These are phyloP conservation scores for Candida saitoana DNA, from an alignment of 805 yeast species.

Conservation along the genomic window DNA sequence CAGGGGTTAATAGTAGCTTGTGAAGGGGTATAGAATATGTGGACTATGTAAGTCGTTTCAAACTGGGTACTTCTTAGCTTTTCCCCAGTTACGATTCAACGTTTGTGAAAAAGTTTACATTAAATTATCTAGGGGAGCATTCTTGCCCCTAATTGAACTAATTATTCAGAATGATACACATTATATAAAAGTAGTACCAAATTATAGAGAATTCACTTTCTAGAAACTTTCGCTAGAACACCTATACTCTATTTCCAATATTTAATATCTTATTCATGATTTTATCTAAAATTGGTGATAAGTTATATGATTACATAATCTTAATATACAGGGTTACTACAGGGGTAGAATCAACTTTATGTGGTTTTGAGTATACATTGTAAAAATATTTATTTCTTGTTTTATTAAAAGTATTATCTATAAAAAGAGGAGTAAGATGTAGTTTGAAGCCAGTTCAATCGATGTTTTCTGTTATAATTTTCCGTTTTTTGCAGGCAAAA, in stretches of 20 bases:
- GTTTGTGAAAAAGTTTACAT: not conserved
- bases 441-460: constrained; percentile 1
- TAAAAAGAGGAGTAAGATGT: not conserved
- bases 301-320: not conserved
- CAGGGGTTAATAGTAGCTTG: not conserved
- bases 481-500: not conserved
- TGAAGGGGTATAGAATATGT: not conserved
- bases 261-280: too few species aligned
- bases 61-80: not conserved
- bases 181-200: not conserved
- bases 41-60: not conserved
- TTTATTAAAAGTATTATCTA: not conserved
- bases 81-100: not conserved
- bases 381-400: too few species aligned
- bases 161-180: not conserved
- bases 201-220: not conserved
- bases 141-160: not conserved
- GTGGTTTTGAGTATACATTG: too few species aligned
- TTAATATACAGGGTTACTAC: not conserved
- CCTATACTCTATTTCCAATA: too few species aligned
- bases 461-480: not conserved
- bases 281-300: too few species aligned
- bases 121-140: not conserved
- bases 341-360: too few species aligned
- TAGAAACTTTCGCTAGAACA: not conserved